These are phyloP conservation scores for Chloranthus sessilifolius DNA, from an alignment of 164 flowering plant species.

Conservation along the genomic window DNA sequence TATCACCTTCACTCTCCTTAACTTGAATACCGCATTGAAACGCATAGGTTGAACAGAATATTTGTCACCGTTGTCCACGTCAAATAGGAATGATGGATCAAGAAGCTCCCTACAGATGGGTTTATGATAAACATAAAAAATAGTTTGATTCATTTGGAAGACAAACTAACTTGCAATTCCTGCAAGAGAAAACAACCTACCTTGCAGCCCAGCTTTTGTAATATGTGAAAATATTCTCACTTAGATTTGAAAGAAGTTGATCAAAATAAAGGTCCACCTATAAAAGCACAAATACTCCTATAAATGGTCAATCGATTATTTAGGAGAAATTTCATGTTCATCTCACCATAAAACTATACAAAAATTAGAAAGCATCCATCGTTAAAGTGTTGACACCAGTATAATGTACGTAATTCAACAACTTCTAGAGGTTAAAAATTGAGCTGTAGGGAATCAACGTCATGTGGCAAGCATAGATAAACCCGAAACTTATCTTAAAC, in stretches of 20 bases:
- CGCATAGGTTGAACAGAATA: constrained; percentile 78
- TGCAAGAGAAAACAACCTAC: constrained; percentile 30
- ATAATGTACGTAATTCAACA: no score
- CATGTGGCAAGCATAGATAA: no score
- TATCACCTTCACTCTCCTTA: constrained; percentile 83
- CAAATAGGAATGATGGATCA: constrained; percentile 92
- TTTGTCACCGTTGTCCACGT: constrained; percentile 86
- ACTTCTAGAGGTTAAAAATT: no score
- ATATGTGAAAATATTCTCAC: constrained; percentile 78
- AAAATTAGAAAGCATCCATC: no score
- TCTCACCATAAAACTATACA: no score
- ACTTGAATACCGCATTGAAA: constrained; percentile 61
- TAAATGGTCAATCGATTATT: no score
- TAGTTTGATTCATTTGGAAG: neutral
- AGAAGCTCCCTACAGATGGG: constrained; percentile 63
- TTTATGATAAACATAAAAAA: constrained; percentile 2
- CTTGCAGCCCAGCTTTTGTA: constrained; percentile 97
- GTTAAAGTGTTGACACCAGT: no score
- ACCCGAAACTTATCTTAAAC: no score
- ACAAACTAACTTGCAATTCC: neutral
- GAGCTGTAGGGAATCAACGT: no score
- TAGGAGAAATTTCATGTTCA: no score
- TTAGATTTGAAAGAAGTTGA: constrained; percentile 76
- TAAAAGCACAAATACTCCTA: no score
- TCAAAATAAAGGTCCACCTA: constrained; percentile 98